Conservation (phyloP, 495 filamentous ascomycete species). For the Neurospora cerealis region DNA sequence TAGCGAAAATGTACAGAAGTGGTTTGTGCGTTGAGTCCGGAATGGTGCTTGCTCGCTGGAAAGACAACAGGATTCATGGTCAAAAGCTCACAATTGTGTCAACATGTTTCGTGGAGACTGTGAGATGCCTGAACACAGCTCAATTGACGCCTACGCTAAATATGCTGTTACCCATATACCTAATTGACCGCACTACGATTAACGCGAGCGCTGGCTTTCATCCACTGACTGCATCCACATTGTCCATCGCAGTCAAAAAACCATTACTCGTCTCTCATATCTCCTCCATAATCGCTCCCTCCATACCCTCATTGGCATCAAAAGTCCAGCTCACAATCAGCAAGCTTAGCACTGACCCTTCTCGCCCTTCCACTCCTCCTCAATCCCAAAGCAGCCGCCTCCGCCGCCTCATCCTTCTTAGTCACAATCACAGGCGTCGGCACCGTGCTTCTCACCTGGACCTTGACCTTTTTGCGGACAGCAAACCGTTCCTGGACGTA, state of each 20-base stretch:
- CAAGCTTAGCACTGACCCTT: conserved; percentile 17
- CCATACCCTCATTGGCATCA: background rate
- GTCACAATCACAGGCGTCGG: background rate
- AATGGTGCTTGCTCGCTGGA: background rate
- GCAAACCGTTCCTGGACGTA: background rate
- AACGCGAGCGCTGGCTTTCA: background rate
- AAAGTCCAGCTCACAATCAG: background rate
- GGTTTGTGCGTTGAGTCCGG: background rate
- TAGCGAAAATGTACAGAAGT: background rate
- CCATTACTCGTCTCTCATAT: background rate
- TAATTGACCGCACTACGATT: background rate
- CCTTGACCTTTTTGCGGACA: background rate
- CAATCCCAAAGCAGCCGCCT: conserved; percentile 3
- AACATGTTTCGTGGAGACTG: too few relatives aligned
- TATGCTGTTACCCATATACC: background rate
- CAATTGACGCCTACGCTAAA: background rate
- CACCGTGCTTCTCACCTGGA: background rate
- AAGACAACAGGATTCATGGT: background rate
- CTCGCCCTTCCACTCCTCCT: conserved; percentile 22
- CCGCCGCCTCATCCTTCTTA: background rate
- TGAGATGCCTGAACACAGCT: background rate
- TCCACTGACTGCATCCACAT: background rate
- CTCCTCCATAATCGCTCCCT: background rate
- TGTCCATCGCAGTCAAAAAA: background rate
- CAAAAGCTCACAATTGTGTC: background rate